phyloP scores from a whole-genome alignment of 306 rosid species.

The Sophora flavescens region DNA sequence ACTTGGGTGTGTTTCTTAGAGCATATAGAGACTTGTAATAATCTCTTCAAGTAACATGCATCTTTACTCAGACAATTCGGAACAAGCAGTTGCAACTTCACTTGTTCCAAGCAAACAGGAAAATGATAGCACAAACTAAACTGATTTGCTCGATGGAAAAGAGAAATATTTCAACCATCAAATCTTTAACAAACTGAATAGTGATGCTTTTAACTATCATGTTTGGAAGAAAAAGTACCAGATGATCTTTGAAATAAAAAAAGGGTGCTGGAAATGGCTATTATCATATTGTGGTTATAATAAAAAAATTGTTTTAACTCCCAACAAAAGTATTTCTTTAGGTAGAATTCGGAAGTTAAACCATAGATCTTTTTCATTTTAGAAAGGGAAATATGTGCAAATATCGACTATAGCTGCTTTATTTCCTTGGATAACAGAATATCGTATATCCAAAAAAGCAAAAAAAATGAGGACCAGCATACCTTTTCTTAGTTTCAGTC shows the following conservation, averaged over 20 bases:
- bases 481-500: constrained; percentile 81
- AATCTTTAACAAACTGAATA: constrained; percentile 10
- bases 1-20: constrained; percentile 4
- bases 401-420: background rate
- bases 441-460: constrained; percentile 13
- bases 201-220: background rate
- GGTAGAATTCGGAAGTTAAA: constrained; percentile 30
- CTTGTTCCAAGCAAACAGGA: constrained; percentile 26
- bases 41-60: constrained; percentile 20
- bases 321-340: constrained; percentile 13
- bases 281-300: background rate
- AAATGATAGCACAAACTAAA: constrained; percentile 4
- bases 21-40: background rate
- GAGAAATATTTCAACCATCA: constrained; percentile 2
- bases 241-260: constrained; percentile 17
- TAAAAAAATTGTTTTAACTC: constrained; percentile 19
- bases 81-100: constrained; percentile 23
- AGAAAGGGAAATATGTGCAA: constrained; percentile 33
- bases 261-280: constrained; percentile 25
- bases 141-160: constrained; percentile 1
- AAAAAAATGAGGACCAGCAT: constrained; percentile 33
- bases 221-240: constrained; percentile 19
- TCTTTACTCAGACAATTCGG: constrained; percentile 28
- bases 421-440: constrained; percentile 1
- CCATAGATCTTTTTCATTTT: constrained; percentile 26